phyloP scores from a whole-genome alignment of 495 filamentous ascomycete species.

The Hypoxylon fragiforme region DNA sequence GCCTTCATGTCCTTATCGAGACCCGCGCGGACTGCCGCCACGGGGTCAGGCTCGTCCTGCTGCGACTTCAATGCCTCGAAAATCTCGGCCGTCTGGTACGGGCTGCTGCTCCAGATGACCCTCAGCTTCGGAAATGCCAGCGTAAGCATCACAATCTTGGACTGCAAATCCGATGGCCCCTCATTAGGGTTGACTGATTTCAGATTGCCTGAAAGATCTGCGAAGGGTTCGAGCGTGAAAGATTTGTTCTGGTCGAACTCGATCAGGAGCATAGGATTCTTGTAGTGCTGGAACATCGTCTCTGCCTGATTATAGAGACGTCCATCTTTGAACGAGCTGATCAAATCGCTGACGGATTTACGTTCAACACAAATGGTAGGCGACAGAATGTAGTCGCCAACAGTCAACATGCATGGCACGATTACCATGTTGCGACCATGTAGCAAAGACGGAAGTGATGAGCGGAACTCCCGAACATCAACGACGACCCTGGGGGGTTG shows the following conservation, averaged over 20 bases:
- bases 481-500: constrained; percentile 92
- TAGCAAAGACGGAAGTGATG: constrained; percentile 85
- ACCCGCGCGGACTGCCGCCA: constrained; percentile 80
- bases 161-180: constrained; percentile 74
- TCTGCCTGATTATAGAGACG: constrained; percentile 91
- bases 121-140: constrained; percentile 87
- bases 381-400: constrained; percentile 93
- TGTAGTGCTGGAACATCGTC: constrained; percentile 92
- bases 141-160: constrained; percentile 88
- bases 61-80: constrained; percentile 91
- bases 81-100: constrained; percentile 97
- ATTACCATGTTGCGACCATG: constrained; percentile 85
- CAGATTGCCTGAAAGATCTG: constrained; percentile 71
- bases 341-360: constrained; percentile 88
- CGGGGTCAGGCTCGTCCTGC: constrained; percentile 85
- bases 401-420: constrained; percentile 92
- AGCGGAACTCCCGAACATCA: constrained; percentile 94
- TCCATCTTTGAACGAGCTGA: constrained; percentile 87
- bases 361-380: constrained; percentile 92
- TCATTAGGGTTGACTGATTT: constrained; percentile 57
- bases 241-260: constrained; percentile 98
- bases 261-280: constrained; percentile 86
- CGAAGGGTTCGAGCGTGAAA: constrained; percentile 93
- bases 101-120: constrained; percentile 90
- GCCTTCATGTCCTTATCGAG: constrained; percentile 63